phyloP scores from a whole-genome alignment of 208 protist species.

The Wallacemonas sp. region DNA sequence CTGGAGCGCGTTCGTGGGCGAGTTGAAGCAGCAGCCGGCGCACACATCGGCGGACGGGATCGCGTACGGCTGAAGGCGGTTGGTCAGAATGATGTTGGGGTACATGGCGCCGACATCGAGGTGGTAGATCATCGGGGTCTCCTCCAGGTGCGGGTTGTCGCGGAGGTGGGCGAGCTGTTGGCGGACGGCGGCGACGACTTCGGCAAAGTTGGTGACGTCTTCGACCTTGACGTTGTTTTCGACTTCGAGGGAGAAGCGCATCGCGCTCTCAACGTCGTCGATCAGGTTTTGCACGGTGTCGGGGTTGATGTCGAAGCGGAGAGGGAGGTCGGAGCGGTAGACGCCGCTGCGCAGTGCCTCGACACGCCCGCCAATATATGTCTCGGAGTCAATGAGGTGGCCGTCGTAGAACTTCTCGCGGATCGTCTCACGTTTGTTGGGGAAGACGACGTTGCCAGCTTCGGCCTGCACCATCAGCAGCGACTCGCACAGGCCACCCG shows the following conservation, averaged over 20 bases:
- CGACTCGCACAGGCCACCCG: slow-evolving; percentile 99
- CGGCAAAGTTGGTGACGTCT: slow-evolving; percentile 95
- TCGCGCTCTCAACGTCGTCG: slow-evolving; percentile 90
- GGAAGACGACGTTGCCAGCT: slow-evolving; percentile 98
- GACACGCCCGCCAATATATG: slow-evolving; percentile 98
- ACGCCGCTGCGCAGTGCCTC: slow-evolving; percentile 96
- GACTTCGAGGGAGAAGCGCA: slow-evolving; percentile 93
- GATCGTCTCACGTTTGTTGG: slow-evolving; percentile 97
- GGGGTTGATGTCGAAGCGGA: slow-evolving; percentile 93
- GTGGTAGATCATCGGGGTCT: slow-evolving; percentile 99
- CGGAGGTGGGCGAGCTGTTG: slow-evolving; percentile 80
- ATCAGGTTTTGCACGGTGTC: slow-evolving; percentile 95
- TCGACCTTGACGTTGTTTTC: slow-evolving; percentile 84
- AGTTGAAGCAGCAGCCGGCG: slow-evolving; percentile 97
- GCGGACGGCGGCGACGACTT: slow-evolving; percentile 74
- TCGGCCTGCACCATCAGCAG: slow-evolving; percentile 98
- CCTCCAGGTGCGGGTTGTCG: slow-evolving; percentile 82
- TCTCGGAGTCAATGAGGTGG: slow-evolving; percentile 98
- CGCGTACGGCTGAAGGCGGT: slow-evolving; percentile 98
- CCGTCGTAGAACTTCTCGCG: slow-evolving; percentile 95
- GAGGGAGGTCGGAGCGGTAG: slow-evolving; percentile 97
- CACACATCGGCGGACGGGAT: slow-evolving; percentile 96
- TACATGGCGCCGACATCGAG: slow-evolving; percentile 99
- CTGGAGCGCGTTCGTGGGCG: slow-evolving; percentile 91
- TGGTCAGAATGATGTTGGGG: slow-evolving; percentile 99